Base-by-base conservation (phyloP, 306 rosid genomes). In the Rosa chinensis region DNA sequence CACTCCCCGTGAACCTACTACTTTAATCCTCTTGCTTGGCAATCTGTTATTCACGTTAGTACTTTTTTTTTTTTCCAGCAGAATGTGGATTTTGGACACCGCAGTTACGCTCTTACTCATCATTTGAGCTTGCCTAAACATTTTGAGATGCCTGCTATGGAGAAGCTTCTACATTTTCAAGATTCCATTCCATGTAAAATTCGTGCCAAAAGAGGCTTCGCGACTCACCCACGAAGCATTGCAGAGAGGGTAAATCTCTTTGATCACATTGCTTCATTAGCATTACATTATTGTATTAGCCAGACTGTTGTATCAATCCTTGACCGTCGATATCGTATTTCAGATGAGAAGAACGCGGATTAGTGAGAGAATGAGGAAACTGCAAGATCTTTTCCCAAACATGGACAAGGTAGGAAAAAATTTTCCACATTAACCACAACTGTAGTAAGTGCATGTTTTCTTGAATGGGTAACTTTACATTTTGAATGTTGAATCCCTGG, bases 221-320 rank as follows among this genome's bases (percentile, higher is more conserved):
- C 98, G 71, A 94, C 98, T 61, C 98, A 94, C 76, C 98, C 98
- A 3, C 87, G 98, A 82, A 94, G 97, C 91, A 92, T 94, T 77
- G 98, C 98, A 39, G 98, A 94, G 84, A 86, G 98, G 93, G 98
- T 90, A 87, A 77, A 70, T 82, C 76, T 79, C 42, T 1, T 83
- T 62, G 32, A 20, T 56, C 52, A 5, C 14, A 3, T 40, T 59
- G 14, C 20, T 61, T 40, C 25, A 42, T 21, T 45, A 44, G 75
- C 45, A 80, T 63, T 50, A 59, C 16, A 18, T 21, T 49, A 50
- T 17, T 28, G 32, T 40, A 56, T 52, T n/a, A 56, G 58, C 82
- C n/a, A 45, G 11, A 43, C 20, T 39, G 47, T n/a, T 28, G 7
- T 25, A 25, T 28, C 12, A n/a, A 59, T 59, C 11, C 21, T 9